phyloP scores from a whole-genome alignment of 148 eudicot species.

The Cornus kousa region DNA sequence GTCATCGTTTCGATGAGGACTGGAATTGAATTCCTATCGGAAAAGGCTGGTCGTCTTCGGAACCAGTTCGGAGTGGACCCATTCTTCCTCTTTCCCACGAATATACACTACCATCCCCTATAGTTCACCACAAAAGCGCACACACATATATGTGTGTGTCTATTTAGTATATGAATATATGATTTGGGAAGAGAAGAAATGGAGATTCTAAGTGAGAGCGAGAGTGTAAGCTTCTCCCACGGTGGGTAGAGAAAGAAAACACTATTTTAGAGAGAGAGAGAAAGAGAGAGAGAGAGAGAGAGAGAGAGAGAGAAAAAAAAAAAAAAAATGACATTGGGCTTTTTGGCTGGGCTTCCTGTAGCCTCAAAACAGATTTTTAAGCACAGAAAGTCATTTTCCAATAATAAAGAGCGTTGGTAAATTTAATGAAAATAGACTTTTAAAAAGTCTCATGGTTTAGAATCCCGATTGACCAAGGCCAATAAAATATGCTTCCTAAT shows the following conservation, averaged over 20 bases:
- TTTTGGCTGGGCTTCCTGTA: too few relatives aligned
- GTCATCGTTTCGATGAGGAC: not conserved
- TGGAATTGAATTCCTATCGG: constrained; percentile 46
- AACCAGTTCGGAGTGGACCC: constrained; percentile 77
- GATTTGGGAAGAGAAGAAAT: not conserved
- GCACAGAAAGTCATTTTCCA: too few relatives aligned
- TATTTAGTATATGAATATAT: not conserved
- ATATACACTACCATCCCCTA: constrained; percentile 70
- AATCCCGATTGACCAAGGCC: too few relatives aligned
- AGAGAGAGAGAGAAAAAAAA: too few relatives aligned
- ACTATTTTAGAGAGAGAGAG: not conserved
- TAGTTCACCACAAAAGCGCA: not conserved
- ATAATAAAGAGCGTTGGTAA: too few relatives aligned
- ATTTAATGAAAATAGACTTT: too few relatives aligned
- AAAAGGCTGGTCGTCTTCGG: constrained; percentile 41
- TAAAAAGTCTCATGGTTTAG: too few relatives aligned
- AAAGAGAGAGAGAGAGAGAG: not conserved
- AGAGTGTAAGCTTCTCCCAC: constrained; percentile 91
- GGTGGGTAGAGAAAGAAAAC: constrained; percentile 10
- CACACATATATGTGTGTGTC: not conserved
- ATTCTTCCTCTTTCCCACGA: constrained; percentile 88
- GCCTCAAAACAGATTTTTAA: too few relatives aligned
- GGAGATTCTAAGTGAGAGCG: constrained; percentile 49
- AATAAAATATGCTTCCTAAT: too few relatives aligned
- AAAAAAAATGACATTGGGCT: too few relatives aligned